Base-by-base conservation (phyloP, 73 alveolate species). In the Stentor roeselii region DNA sequence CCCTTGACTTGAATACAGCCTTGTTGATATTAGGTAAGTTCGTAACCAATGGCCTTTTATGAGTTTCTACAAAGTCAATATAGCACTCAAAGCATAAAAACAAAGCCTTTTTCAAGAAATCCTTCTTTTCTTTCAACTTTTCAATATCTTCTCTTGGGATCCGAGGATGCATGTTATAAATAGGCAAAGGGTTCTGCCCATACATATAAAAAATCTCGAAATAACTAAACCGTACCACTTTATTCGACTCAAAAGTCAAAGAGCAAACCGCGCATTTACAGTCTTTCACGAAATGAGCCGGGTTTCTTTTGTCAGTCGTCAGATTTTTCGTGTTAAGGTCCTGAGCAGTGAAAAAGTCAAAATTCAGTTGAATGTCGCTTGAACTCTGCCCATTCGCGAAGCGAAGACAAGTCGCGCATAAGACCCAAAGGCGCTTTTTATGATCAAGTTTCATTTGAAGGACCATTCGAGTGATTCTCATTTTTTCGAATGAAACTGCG, bases 381-480 rank as follows among this genome's bases (percentile, higher is more conserved):
- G 21, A 27, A 32, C 1, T n/a, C 21, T 36, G 37, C 0, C 34
- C 80, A 67, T 67, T 67, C n/a, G 34, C 21, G 34, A 90, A 83
- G 74, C 99, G 86, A 30, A 93, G 50, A 31, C 97, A 89, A 3
- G 98, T 93, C 42, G 98, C 95, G 93, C 96, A 95, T 2, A 95
- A 60, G 67, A 95, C 85, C 93, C 97, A 87, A 3, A 95, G 86
- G 75, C 92, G 84, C 39, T 92, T 96, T 76, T 90, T 90, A 60
- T 74, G 76, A 86, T 95, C 98, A 3, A 92, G 83, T 86, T 92
- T 90, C 67, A 93, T 92, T 82, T 95, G 93, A 60, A 95, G 84
- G 39, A 95, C 95, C 98, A 95, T 93, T 87, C 99, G 87, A 32
- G 86, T 82, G 32, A 92, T 93, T 84, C 91, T 88, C 59, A 91